Evolutionary conservation across 202 grass and related monocot genomes (phyloP), one percentile per base, ranked within the genome.

Genomic region (Musa balbisiana): DNA sequence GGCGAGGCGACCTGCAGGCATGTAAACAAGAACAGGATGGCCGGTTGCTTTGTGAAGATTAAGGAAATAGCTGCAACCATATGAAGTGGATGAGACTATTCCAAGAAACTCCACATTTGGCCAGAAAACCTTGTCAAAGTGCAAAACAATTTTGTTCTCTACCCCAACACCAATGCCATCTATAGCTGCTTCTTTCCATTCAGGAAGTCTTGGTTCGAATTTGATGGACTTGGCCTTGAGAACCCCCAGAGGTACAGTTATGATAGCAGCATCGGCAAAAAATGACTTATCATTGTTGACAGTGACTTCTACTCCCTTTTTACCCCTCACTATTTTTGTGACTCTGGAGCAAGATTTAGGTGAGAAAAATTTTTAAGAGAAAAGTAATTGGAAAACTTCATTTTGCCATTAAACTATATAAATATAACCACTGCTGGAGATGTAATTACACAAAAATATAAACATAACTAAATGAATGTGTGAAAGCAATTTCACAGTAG

Each of bases 31-130:
- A 81, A 95, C 95, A 23, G 91, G 80, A 49, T 99, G 81, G 13
- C 95, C 89, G 24, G 95, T 92, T n/a, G 91, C 95, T 78, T 99
- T 99, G 52, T 99, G 95, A 74, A 99, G 89, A 75, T 99, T 99
- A 52, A 99, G 91, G 78, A 99, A 99, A 83, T 99, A 99, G 86
- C 95, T 99, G 79, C 95, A 99, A n/a, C 95, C 95, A 71, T 99
- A 99, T 15, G 95, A 78, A 51, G 83, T 95, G 19, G 87, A 83
- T 76, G 91, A 88, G 85, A 99, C 89, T 24, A 99, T 85, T 74
- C 95, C 95, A 58, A 99, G 71, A 74, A 99, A 99, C 89, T 99
- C 95, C 62, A 99, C 95, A n/a, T 95, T 99, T 83, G 95, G 91
- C 95, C 95, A 99, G 85, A 99, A 99, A 76, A 95, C 87, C 78